Conservation (phyloP, 2,329 filamentous ascomycete species). For the Acephala macrosclerotiorum region DNA sequence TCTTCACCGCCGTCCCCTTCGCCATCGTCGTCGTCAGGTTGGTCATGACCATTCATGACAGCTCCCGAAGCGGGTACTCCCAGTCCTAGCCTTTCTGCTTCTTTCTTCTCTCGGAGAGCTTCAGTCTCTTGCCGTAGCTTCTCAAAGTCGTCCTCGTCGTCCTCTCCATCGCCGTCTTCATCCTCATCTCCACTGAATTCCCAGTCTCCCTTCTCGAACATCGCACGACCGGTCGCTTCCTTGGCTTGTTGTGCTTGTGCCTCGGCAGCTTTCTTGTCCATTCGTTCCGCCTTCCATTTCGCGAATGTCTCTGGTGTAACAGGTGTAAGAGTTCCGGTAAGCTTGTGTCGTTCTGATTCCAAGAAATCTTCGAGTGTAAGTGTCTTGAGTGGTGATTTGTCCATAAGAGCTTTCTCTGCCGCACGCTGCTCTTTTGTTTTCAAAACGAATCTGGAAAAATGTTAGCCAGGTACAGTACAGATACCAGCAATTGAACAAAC, state of each 20-base stretch:
- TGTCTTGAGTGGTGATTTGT: conserved; percentile 94
- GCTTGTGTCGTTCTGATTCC: conserved; percentile 94
- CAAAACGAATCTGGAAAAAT: conserved; percentile 76
- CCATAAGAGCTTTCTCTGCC: conserved; percentile 92
- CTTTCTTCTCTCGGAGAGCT: conserved; percentile 73
- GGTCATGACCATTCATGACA: conserved; percentile 15
- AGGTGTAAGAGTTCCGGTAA: conserved; percentile 89
- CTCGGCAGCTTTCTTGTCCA: conserved; percentile 96
- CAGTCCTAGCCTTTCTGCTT: conserved; percentile 73
- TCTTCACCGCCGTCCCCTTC: conserved; percentile 9
- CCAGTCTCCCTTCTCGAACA: conserved; percentile 99
- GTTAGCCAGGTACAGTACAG: conserved; percentile 38
- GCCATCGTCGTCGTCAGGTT: conserved; percentile 15
- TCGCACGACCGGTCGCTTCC: conserved; percentile 91
- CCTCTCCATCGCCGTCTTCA: conserved; percentile 53
- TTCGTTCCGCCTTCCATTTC: conserved; percentile 94
- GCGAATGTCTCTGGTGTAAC: conserved; percentile 93
- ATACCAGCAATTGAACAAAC: conserved; percentile 59
- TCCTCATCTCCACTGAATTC: conserved; percentile 66
- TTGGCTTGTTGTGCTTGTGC: conserved; percentile 89
- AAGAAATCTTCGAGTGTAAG: conserved; percentile 97
- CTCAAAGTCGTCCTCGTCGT: conserved; percentile 67
- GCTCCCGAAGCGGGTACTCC: conserved; percentile 26
- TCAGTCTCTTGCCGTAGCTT: conserved; percentile 88
- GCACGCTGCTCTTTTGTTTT: conserved; percentile 98